Base-by-base conservation (phyloP, 2,329 filamentous ascomycete species). In the Apiospora phragmitis region DNA sequence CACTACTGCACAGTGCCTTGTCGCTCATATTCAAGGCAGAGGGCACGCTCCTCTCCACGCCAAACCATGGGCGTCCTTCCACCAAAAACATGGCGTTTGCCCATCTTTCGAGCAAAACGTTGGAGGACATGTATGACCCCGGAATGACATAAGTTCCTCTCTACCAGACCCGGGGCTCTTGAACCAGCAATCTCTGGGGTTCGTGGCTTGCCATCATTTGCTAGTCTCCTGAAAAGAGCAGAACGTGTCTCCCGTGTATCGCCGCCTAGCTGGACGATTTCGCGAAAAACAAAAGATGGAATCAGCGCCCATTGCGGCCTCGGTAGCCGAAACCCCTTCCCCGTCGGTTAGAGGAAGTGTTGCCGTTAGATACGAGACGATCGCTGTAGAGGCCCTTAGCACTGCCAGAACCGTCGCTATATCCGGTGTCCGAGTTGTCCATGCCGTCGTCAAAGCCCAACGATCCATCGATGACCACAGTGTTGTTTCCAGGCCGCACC, bases 371-470 rank as follows among this genome's bases (percentile, higher is more conserved):
- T 7, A 72, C 69, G 21, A 72, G 41, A 18, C 41, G 43, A 71
- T 90, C 88, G 74, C 87, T 89, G 74, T 89, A 89, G n/a, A 89
- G 77, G 24, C 81, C 80, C 67, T 51, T 68, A 38, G 43, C 67
- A 4, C 67, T 51, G 67, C 43, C 67, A n/a, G 67, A 51, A 41
- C 81, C 79, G 42, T 73, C 70, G 49, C 72, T 69, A 67, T 71
- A 70, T 6, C 71, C 74, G 42, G 70, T 70, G 26, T 75, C 74
- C 47, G 83, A 81, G 68, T 77, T 79, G 43, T 83, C 81, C 80
- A 84, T 85, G 32, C 82, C 78, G 41, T 89, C 87, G 62, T 84
- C 81, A 72, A 89, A 89, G 7, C 88, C 87, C 76, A 85, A 80
- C 2, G 83, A 83, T 16, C 88, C 88, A 72, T 90, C 88, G 8